These are phyloP conservation scores for Tolypocladium tundrense DNA, from an alignment of 2,329 filamentous ascomycete genomes.

Conservation along the genomic window DNA sequence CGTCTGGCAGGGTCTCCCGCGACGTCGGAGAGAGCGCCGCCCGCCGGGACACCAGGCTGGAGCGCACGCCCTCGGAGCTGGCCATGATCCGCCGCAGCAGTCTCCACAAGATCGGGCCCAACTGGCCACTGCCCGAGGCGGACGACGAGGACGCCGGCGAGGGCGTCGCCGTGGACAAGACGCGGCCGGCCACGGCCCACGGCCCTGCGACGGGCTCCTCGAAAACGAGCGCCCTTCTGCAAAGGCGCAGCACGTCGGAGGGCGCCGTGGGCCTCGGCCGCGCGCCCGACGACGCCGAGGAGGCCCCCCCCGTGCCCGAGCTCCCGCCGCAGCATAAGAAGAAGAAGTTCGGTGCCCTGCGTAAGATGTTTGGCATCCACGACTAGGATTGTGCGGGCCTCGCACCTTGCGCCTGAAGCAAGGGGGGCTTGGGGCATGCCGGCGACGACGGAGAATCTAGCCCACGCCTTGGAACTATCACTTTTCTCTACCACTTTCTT, in stretches of 20 bases:
- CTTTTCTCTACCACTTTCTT: neutral
- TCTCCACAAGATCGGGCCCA: constrained; percentile 17
- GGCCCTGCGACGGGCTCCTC: constrained; percentile 10
- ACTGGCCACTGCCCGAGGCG: constrained; percentile 22
- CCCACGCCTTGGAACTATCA: neutral
- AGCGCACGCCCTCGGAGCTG: constrained; percentile 46
- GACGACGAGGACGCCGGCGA: constrained; percentile 19
- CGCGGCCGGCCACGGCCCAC: constrained; percentile 24
- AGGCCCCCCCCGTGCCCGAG: constrained; percentile 3
- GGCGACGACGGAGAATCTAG: neutral
- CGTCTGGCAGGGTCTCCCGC: constrained; percentile 42
- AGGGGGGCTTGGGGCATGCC: neutral
- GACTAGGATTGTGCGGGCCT: constrained; percentile 22
- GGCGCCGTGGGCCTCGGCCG: constrained; percentile 12
- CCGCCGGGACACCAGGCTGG: constrained; percentile 50
- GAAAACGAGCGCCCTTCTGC: constrained; percentile 19
- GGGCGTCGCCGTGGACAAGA: constrained; percentile 12
- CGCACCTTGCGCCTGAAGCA: neutral
- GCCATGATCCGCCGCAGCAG: constrained; percentile 29
- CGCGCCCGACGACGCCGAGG: constrained; percentile 5
- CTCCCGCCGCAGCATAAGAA: constrained; percentile 26
- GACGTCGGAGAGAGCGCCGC: constrained; percentile 47
- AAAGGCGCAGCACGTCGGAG: constrained; percentile 27
- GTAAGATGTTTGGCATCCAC: constrained; percentile 51
- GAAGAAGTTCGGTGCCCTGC: constrained; percentile 59